Conservation (phyloP, 495 filamentous ascomycete genomes). For the Ramalina intermedia region DNA sequence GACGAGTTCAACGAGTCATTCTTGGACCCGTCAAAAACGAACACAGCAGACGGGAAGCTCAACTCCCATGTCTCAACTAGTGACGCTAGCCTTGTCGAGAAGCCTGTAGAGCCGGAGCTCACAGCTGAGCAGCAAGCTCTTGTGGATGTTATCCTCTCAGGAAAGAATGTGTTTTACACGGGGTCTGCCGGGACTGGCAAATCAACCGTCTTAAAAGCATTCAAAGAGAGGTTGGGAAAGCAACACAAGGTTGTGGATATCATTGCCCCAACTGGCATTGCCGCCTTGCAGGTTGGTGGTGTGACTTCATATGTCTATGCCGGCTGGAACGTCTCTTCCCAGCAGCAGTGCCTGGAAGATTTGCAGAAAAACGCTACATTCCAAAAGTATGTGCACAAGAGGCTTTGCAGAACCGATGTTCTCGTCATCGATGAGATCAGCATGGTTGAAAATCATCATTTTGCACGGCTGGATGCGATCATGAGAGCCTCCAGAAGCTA, state of each 20-base stretch:
- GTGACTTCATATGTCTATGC: slow-evolving; percentile 39
- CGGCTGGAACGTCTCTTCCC: slow-evolving; percentile 32
- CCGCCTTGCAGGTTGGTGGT: slow-evolving; percentile 38
- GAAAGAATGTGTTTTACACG: slow-evolving; percentile 46
- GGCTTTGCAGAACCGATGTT: slow-evolving; percentile 27
- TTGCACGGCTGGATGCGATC: slow-evolving; percentile 36
- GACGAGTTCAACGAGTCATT: no score
- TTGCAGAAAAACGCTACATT: slow-evolving; percentile 5
- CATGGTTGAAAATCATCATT: slow-evolving; percentile 39
- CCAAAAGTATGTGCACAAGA: slow-evolving; percentile 8
- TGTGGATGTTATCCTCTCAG: slow-evolving; percentile 31
- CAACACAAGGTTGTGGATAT: slow-evolving; percentile 29
- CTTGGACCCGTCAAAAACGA: no score
- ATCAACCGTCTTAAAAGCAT: slow-evolving; percentile 38
- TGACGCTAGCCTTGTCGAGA: no score
- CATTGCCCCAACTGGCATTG: slow-evolving; percentile 41
- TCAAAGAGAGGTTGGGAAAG: slow-evolving; percentile 23
- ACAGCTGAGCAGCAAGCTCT: slow-evolving; percentile 32
- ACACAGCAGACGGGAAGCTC: not conserved
- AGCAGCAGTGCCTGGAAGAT: slow-evolving; percentile 15
- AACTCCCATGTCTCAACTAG: no score
- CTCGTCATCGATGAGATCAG: slow-evolving; percentile 32
- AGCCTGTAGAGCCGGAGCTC: slow-evolving; percentile 14
- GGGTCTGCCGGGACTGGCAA: slow-evolving; percentile 49
- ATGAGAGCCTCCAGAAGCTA: slow-evolving; percentile 27